Percentiles rank a stretch among this genome's conserved stretches.
These are phyloP conservation scores for Tylopilus subfusipes DNA, from an alignment of 768 basidiomycete species.

Conservation along the genomic window DNA sequence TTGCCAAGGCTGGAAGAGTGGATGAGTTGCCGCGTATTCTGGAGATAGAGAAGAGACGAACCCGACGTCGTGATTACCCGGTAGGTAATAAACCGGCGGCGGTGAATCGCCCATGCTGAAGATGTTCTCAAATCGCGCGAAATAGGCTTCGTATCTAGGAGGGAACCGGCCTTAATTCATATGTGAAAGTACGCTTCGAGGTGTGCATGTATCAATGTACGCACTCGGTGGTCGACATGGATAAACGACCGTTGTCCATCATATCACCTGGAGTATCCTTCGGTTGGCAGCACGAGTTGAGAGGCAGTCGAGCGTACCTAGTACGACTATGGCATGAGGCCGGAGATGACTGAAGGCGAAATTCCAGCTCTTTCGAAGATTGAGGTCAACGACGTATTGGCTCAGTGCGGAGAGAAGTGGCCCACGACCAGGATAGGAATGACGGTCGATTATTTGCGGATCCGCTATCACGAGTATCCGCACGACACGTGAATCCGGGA, in stretches of 20 bases:
- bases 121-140: conserved; percentile 62
- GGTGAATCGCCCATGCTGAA: conserved; percentile 47
- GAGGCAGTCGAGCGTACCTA: conserved; percentile 43
- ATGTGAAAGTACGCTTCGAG: not conserved
- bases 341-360: conserved; percentile 48
- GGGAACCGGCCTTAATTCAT: conserved; percentile 5
- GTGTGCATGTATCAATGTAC: conserved; percentile 27
- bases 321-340: conserved; percentile 74
- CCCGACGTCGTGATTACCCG: conserved; percentile 93
- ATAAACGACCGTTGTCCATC: conserved; percentile 79
- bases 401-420: conserved; percentile 54
- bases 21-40: not conserved
- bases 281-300: not conserved
- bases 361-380: conserved; percentile 83
- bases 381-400: conserved; percentile 71
- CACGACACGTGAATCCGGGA: conserved; percentile 21
- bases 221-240: conserved; percentile 66
- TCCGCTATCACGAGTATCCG: conserved; percentile 75
- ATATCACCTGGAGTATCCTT: conserved; percentile 51
- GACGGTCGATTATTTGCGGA: conserved; percentile 77
- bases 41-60: conserved; percentile 31
- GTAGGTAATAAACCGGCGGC: conserved; percentile 65
- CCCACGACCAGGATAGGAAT: conserved; percentile 65
- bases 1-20: conserved; percentile 27
- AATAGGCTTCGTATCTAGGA: conserved; percentile 71